A percentile compares a stretch with the other conserved stretches of the same genome.
These are phyloP conservation scores for Neurospora africana DNA, from an alignment of 495 filamentous ascomycete species.

Conservation along the genomic window DNA sequence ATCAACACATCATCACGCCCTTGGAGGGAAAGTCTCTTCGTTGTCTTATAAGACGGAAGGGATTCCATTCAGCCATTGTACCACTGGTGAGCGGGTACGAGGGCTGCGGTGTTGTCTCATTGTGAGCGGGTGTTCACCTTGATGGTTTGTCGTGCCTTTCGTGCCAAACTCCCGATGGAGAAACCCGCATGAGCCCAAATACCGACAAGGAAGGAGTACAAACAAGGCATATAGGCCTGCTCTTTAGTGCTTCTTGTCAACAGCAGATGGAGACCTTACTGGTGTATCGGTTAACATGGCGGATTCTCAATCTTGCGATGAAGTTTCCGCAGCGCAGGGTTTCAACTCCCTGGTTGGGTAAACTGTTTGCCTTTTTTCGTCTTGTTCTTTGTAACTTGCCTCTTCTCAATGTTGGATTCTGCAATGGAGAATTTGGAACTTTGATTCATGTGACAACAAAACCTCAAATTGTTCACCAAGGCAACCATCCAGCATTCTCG, in stretches of 20 bases:
- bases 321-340: conserved; percentile 1
- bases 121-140: too few relatives aligned
- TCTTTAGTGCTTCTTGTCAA: too few relatives aligned
- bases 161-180: too few relatives aligned
- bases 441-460: background rate
- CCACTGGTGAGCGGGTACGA: too few relatives aligned
- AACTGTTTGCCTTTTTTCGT: background rate
- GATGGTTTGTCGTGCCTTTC: too few relatives aligned
- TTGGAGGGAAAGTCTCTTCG: too few relatives aligned
- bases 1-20: too few relatives aligned
- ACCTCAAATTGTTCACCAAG: background rate
- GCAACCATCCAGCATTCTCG: background rate
- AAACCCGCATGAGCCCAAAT: too few relatives aligned
- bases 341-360: conserved; percentile 2
- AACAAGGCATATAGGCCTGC: background rate
- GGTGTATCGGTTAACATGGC: conserved; percentile 10
- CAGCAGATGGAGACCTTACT: background rate
- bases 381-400: background rate
- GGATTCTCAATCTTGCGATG: conserved; percentile 4
- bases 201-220: background rate
- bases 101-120: too few relatives aligned
- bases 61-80: too few relatives aligned
- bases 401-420: background rate
- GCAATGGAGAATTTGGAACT: background rate
- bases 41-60: too few relatives aligned